A percentile compares a stretch with the other conserved stretches of the same genome.
Conservation (phyloP, 495 filamentous ascomycete genomes). For the Cenococcum geophilum region DNA sequence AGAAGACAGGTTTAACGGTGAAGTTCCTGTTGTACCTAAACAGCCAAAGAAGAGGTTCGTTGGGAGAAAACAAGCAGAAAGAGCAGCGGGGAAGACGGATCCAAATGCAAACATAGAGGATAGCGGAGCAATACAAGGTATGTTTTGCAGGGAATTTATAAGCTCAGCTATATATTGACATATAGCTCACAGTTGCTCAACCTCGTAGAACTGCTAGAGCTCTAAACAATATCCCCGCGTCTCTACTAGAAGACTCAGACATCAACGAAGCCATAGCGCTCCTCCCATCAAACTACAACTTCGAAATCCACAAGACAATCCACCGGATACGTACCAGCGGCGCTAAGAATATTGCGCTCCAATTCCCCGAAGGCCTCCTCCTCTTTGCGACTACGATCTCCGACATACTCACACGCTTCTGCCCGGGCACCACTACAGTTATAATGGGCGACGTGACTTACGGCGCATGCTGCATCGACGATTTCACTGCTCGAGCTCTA, state of each 20-base stretch:
- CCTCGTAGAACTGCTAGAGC: slow-evolving; percentile 65
- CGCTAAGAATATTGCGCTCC: slow-evolving; percentile 76
- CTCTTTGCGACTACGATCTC: slow-evolving; percentile 97
- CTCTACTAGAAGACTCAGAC: slow-evolving; percentile 80
- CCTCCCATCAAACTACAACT: slow-evolving; percentile 90
- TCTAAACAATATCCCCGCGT: slow-evolving; percentile 80
- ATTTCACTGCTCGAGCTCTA: slow-evolving; percentile 90
- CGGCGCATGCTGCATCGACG: slow-evolving; percentile 97
- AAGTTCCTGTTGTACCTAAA: slow-evolving; percentile 25
- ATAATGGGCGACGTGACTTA: slow-evolving; percentile 99
- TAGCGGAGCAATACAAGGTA: slow-evolving; percentile 40
- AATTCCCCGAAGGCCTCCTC: slow-evolving; percentile 93
- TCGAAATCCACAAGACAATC: slow-evolving; percentile 97
- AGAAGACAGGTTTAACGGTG: slow-evolving; percentile 30
- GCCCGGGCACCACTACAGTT: slow-evolving; percentile 78
- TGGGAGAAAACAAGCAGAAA: slow-evolving; percentile 35
- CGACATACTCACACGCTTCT: slow-evolving; percentile 93
- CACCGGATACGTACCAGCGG: slow-evolving; percentile 77
- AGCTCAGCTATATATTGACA: slow-evolving; percentile 7
- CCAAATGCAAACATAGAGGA: slow-evolving; percentile 39
- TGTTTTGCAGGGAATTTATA: background rate
- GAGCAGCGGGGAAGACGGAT: slow-evolving; percentile 20
- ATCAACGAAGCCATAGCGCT: slow-evolving; percentile 83
- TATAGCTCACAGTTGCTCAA: slow-evolving; percentile 35
- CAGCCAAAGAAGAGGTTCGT: slow-evolving; percentile 41